A percentile compares a stretch with the other conserved stretches of the same genome.
These are phyloP conservation scores for Dictyostelium firmibasis DNA, from an alignment of 78 protist genomes.

Conservation along the genomic window DNA sequence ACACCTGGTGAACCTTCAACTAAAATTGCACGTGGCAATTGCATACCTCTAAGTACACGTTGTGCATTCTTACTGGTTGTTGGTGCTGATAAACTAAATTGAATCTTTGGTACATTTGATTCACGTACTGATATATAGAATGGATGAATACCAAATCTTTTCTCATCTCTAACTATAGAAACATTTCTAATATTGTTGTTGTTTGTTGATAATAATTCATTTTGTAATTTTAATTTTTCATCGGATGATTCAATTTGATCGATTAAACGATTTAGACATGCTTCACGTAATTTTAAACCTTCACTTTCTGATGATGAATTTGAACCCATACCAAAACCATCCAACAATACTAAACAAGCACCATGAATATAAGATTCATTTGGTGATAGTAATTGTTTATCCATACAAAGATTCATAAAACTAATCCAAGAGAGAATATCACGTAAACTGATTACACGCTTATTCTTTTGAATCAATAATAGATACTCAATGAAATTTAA, in stretches of 20 bases:
- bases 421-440: slow-evolving; percentile 93
- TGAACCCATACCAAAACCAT: slow-evolving; percentile 87
- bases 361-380: slow-evolving; percentile 89
- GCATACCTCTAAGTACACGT: slow-evolving; percentile 96
- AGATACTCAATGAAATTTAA: slow-evolving; percentile 75
- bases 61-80: slow-evolving; percentile 92
- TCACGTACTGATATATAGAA: slow-evolving; percentile 68
- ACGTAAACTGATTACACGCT: slow-evolving; percentile 83
- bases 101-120: not conserved
- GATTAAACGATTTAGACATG: slow-evolving; percentile 8
- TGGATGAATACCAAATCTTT: slow-evolving; percentile 86
- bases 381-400: not conserved
- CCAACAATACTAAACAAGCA: slow-evolving; percentile 92
- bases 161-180: not conserved
- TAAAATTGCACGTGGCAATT: slow-evolving; percentile 87
- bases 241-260: not conserved
- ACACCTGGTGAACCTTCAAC: slow-evolving; percentile 97
- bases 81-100: slow-evolving; percentile 90
- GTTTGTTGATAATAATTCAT: not conserved
- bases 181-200: not conserved
- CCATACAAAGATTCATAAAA: slow-evolving; percentile 80
- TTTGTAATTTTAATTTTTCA: not conserved
- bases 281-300: slow-evolving; percentile 23
- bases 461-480: slow-evolving; percentile 44
- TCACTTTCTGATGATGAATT: slow-evolving; percentile 46